Evolutionary conservation across 306 rosid species (phyloP).

Genomic region (Trifolium dubium): DNA sequence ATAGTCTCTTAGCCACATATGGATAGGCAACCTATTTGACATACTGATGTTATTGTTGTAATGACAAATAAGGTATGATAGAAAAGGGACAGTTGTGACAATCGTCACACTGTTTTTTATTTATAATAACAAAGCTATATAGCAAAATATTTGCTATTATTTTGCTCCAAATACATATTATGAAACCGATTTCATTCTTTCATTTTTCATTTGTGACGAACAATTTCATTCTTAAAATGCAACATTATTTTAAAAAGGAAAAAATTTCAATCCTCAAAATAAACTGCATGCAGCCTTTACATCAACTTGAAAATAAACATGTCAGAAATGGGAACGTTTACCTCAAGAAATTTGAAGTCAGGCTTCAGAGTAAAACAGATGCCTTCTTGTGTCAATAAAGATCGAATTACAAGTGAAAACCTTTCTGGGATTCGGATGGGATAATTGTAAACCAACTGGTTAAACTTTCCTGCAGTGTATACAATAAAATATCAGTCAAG

Average conservation of each 20-base stretch:
- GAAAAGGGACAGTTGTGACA: constrained; percentile 31
- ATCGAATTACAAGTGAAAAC: constrained; percentile 95
- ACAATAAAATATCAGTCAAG: constrained; percentile 30
- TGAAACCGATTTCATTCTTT: constrained; percentile 15
- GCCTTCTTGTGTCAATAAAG: constrained; percentile 98
- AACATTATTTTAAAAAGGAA: background rate
- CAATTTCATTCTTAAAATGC: no score
- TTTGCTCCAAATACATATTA: constrained; percentile 22
- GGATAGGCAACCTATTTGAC: constrained; percentile 94
- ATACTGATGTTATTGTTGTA: constrained; percentile 33
- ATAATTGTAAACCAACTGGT: constrained; percentile 95
- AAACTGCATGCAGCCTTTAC: constrained; percentile 28
- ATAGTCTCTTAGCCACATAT: constrained; percentile 91
- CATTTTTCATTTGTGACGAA: no score
- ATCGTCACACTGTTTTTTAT: constrained; percentile 23
- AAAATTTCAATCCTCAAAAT: background rate
- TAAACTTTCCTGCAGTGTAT: constrained; percentile 82
- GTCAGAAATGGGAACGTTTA: constrained; percentile 45
- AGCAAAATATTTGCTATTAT: constrained; percentile 17
- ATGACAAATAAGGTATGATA: constrained; percentile 34
- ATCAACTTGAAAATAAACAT: constrained; percentile 38
- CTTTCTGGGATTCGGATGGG: constrained; percentile 99
- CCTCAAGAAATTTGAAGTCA: constrained; percentile 98
- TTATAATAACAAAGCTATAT: constrained; percentile 18
- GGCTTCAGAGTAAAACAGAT: constrained; percentile 91